A percentile compares a stretch with the other conserved stretches of the same genome.
These are phyloP conservation scores for Fraxinus anomala DNA, from an alignment of 257 asterid genomes.

Conservation along the genomic window DNA sequence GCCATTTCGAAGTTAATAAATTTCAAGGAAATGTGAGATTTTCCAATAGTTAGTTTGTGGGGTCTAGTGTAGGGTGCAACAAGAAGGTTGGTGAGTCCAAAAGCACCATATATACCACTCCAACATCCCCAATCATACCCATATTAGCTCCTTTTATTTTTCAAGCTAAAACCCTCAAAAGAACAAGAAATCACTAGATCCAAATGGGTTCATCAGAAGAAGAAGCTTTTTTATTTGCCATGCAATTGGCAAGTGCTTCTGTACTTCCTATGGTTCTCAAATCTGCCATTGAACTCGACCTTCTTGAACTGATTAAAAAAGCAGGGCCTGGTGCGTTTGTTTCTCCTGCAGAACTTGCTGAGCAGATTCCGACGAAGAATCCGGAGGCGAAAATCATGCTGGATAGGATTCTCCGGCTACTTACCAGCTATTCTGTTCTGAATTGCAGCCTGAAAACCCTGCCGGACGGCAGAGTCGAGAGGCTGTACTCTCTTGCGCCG, in stretches of 20 bases:
- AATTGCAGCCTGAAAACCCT: slow-evolving; percentile 42
- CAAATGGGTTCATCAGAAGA: slow-evolving; percentile 52
- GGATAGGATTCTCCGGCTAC: slow-evolving; percentile 74
- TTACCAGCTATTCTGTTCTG: slow-evolving; percentile 55
- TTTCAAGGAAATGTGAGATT: not conserved
- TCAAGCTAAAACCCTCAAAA: not conserved
- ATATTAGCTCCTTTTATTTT: not conserved
- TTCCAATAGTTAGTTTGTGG: not conserved
- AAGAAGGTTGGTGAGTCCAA: slow-evolving; percentile 30
- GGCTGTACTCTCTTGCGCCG: slow-evolving; percentile 63
- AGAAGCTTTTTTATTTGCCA: slow-evolving; percentile 48
- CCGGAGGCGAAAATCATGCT: slow-evolving; percentile 56
- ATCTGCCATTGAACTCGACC: slow-evolving; percentile 69
- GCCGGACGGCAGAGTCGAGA: slow-evolving; percentile 50
- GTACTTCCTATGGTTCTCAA: slow-evolving; percentile 74
- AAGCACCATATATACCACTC: slow-evolving; percentile 26
- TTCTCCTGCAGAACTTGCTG: slow-evolving; percentile 59
- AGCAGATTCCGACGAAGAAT: slow-evolving; percentile 52
- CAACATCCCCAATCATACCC: not conserved
- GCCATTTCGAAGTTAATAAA: too few species aligned
- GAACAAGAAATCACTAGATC: not conserved
- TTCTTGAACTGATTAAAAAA: slow-evolving; percentile 69
- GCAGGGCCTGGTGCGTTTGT: slow-evolving; percentile 58
- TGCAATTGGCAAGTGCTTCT: slow-evolving; percentile 73
- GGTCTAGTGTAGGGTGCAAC: not conserved